Base-by-base conservation (phyloP, 352 stramenopile genomes). In the Phytophthora citricola region DNA sequence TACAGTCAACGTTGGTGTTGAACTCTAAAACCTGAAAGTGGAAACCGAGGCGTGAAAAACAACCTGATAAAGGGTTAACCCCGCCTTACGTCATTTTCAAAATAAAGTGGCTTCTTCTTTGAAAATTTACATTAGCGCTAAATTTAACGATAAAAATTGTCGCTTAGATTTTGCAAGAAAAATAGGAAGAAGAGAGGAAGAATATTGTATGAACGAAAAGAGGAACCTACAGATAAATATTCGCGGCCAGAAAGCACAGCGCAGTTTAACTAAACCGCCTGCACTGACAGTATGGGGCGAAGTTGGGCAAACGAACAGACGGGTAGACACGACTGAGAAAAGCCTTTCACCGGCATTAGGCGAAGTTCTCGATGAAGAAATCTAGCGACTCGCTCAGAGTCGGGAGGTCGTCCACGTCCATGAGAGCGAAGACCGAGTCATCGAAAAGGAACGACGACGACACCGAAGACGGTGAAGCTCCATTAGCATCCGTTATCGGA, bases 311-410 rank as follows among this genome's bases (percentile, higher is more conserved):
- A 60, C 48, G 27, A 38, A 52, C 17, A 61, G 14, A 53, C 39
- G 29, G 12, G 17, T 9, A 56, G 15, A 56, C 43, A 34, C 47
- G 32, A 53, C 39, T 41, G 27, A 27, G 27, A 31, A 15, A 34
- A 40, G 12, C 17, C 24, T 24, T 6, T 2, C 26, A n/a, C 24
- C 26, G 0, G 11, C 27, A 58, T 58, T 72, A 75, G 12, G 34
- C 60, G 6, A 82, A 73, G 48, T 71, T 82, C 47, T 75, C 72
- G 56, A 88, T 88, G 51, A 88, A 79, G 41, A 88, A 88, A 27
- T 88, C 79, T 34, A 88, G 73, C n/a, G 76, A 84, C 40, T 88
- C 79, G 39, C 78, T 80, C 20, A 88, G 48, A 15, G 74, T 77
- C 38, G 79, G 79, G 24, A 88, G 70, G 20, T 82, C 66, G 31